Conservation (phyloP, 768 basidiomycete species). For the Hirschioporus abietinus region DNA sequence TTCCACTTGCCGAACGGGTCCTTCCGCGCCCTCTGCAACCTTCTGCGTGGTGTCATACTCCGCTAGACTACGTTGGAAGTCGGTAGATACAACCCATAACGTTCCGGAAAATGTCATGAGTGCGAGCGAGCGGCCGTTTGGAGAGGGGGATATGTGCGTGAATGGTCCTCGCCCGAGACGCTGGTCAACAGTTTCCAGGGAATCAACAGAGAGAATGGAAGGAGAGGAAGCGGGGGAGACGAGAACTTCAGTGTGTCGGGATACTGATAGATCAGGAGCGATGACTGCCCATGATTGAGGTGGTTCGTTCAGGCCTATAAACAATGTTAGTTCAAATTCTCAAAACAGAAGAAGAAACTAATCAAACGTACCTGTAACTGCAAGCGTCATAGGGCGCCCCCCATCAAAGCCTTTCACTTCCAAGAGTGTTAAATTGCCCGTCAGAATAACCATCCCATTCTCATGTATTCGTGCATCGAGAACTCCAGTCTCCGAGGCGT, state of each 20-base stretch:
- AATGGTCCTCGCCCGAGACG: constrained; percentile 87
- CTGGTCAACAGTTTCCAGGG: constrained; percentile 84
- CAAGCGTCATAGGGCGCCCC: constrained; percentile 61
- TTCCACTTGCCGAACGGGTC: constrained; percentile 63
- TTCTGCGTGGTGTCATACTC: constrained; percentile 69
- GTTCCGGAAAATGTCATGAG: constrained; percentile 66
- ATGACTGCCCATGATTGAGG: constrained; percentile 86
- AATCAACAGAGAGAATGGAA: constrained; percentile 83
- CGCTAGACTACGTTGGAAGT: constrained; percentile 84
- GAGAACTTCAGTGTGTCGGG: constrained; percentile 85
- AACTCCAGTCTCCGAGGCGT: constrained; percentile 77
- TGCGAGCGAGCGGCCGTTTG: constrained; percentile 90
- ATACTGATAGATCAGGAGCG: constrained; percentile 84
- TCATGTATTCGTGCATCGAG: constrained; percentile 84
- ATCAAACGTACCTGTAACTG: constrained; percentile 59
- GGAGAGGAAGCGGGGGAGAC: constrained; percentile 58
- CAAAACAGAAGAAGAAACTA: neutral
- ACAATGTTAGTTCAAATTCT: constrained; percentile 3
- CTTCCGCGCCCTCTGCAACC: constrained; percentile 44
- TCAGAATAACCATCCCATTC: constrained; percentile 81
- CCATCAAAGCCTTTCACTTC: constrained; percentile 92
- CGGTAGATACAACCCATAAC: constrained; percentile 92
- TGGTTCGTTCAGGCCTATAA: constrained; percentile 64
- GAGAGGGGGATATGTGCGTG: constrained; percentile 79
- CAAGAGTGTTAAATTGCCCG: constrained; percentile 65